A percentile compares a stretch with the other conserved stretches of the same genome.
Evolutionary conservation across 2,329 filamentous ascomycete genomes (phyloP).

Genomic region (Tolypocladium pustulatum): DNA sequence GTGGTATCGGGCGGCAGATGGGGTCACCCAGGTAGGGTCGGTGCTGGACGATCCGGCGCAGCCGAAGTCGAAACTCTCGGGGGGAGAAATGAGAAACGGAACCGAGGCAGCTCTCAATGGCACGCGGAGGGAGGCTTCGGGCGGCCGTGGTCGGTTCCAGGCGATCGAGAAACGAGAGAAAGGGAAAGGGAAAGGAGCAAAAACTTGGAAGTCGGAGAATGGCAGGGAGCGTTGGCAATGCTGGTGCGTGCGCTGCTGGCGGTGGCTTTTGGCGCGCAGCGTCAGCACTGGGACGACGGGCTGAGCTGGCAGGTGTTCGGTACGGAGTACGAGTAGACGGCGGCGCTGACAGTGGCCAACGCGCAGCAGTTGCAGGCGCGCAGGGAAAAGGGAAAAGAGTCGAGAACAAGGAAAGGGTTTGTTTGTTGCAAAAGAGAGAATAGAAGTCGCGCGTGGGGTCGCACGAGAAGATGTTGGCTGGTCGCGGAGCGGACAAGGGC

Average conservation of each 20-base stretch:
- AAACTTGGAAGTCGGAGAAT: neutral
- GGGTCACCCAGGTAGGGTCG: slow-evolving; percentile 1
- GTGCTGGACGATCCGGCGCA: slow-evolving; percentile 6
- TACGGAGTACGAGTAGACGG: neutral
- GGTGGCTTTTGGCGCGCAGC: neutral
- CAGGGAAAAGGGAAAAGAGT: neutral
- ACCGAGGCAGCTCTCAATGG: slow-evolving; percentile 1
- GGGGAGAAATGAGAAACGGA: slow-evolving; percentile 6
- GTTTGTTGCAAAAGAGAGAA: neutral
- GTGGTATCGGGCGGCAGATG: neutral
- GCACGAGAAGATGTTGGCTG: neutral
- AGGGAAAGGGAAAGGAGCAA: slow-evolving; percentile 3
- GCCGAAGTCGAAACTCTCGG: slow-evolving; percentile 6
- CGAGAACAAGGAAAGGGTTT: neutral
- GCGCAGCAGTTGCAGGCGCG: neutral
- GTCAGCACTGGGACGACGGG: neutral
- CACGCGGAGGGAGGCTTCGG: neutral
- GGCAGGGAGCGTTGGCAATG: neutral
- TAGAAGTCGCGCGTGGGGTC: neutral
- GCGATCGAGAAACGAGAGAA: neutral
- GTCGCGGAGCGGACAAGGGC: neutral
- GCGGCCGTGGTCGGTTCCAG: neutral
- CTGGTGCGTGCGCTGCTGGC: neutral
- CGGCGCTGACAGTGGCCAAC: neutral
- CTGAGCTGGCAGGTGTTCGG: neutral